phyloP scores from a whole-genome alignment of 352 stramenopile genomes.

The Pythium guiyangense region DNA sequence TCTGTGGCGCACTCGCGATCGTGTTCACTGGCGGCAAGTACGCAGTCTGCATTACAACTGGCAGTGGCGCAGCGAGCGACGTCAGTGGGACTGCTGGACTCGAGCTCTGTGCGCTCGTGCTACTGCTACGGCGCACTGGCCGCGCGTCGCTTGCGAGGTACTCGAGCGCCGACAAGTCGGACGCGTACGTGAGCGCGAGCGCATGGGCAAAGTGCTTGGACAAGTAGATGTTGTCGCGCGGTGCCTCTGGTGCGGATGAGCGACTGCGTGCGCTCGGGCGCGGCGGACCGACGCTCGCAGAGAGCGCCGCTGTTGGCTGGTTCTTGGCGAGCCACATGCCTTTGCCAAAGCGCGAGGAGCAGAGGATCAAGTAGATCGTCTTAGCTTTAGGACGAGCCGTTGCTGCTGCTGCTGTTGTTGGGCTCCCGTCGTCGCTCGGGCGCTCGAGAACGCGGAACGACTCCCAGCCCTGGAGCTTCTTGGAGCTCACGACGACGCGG shows the following conservation, averaged over 20 bases:
- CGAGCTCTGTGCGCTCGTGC: not conserved
- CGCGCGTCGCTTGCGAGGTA: constrained; percentile 8
- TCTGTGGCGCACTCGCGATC: constrained; percentile 15
- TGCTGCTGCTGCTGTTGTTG: too few species aligned
- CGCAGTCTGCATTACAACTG: constrained; percentile 17
- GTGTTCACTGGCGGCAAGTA: constrained; percentile 45
- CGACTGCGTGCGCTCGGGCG: not conserved
- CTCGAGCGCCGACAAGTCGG: constrained; percentile 52
- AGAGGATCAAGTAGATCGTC: constrained; percentile 68
- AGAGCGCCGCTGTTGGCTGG: constrained; percentile 8
- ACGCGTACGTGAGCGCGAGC: constrained; percentile 61
- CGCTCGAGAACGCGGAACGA: constrained; percentile 63
- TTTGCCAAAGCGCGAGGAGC: constrained; percentile 74
- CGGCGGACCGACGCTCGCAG: constrained; percentile 7
- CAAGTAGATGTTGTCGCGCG: constrained; percentile 39
- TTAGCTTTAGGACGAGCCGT: not conserved
- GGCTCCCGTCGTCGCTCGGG: constrained; percentile 11
- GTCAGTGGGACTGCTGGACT: not conserved
- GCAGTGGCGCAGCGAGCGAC: not conserved
- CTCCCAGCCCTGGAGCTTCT: constrained; percentile 72
- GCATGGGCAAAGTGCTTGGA: constrained; percentile 72
- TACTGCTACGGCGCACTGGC: not conserved
- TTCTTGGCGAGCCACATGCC: constrained; percentile 75
- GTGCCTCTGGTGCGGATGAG: not conserved
- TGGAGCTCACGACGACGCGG: constrained; percentile 44